Percentiles rank a stretch among this genome's conserved stretches.
Evolutionary conservation across 805 yeast genomes (phyloP).

Genomic region (Nakazawaea molendinolei): DNA sequence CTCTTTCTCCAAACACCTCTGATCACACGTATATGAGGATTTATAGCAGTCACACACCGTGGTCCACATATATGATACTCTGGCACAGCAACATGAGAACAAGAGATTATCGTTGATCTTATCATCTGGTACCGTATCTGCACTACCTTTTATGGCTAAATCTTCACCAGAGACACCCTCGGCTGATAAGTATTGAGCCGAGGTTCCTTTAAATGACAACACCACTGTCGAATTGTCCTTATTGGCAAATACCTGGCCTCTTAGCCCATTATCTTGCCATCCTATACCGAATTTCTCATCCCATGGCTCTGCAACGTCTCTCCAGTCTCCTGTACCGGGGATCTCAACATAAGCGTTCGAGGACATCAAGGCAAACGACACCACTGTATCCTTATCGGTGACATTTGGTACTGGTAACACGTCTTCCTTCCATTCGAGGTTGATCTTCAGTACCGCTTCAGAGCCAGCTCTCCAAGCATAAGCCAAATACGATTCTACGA

Average conservation of each 20-base stretch:
- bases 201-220: slow-evolving; percentile 84
- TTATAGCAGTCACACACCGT: slow-evolving; percentile 93
- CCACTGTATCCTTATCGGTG: slow-evolving; percentile 63
- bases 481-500: slow-evolving; percentile 58
- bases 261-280: slow-evolving; percentile 77
- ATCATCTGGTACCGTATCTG: slow-evolving; percentile 75
- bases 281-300: slow-evolving; percentile 59
- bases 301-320: slow-evolving; percentile 63
- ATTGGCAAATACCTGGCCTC: slow-evolving; percentile 85
- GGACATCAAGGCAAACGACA: slow-evolving; percentile 76
- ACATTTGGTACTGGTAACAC: slow-evolving; percentile 63
- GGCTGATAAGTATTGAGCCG: slow-evolving; percentile 64
- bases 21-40: slow-evolving; percentile 80
- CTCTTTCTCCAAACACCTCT: slow-evolving; percentile 76
- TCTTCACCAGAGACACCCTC: slow-evolving; percentile 30
- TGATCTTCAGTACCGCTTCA: slow-evolving; percentile 27
- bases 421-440: slow-evolving; percentile 62
- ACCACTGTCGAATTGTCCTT: slow-evolving; percentile 53
- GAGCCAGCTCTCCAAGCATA: slow-evolving; percentile 43
- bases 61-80: slow-evolving; percentile 86
- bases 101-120: slow-evolving; percentile 81
- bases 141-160: slow-evolving; percentile 34
- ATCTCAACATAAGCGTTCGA: slow-evolving; percentile 83
- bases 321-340: slow-evolving; percentile 82
- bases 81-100: slow-evolving; percentile 94